These are phyloP conservation scores for Osmanthus fragrans DNA, from an alignment of 257 asterid species.

Conservation along the genomic window DNA sequence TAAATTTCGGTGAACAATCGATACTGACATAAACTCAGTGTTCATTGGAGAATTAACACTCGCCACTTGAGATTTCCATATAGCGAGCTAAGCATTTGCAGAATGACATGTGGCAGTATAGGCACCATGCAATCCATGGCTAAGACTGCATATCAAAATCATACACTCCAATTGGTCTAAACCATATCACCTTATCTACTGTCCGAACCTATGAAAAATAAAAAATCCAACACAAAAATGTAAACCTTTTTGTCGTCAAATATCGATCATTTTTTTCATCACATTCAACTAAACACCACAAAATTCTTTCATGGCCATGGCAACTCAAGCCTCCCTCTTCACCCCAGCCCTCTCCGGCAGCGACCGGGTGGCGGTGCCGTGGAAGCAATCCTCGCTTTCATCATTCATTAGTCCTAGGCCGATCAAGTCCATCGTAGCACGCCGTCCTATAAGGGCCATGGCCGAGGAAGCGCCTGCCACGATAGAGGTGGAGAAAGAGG, in stretches of 20 bases:
- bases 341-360: constrained; percentile 52
- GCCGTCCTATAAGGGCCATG: constrained; percentile 67
- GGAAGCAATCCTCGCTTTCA: constrained; percentile 52
- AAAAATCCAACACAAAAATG: background rate
- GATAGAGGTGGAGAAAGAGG: constrained; percentile 28
- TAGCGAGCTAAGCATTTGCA: no score
- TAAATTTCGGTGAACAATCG: no score
- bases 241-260: background rate
- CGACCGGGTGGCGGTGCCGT: constrained; percentile 49
- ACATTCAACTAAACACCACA: background rate
- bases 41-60: no score
- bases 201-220: background rate
- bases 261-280: background rate
- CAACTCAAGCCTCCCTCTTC: constrained; percentile 89
- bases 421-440: constrained; percentile 22
- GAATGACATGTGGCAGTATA: constrained; percentile 7
- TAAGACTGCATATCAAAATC: constrained; percentile 7
- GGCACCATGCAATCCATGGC: background rate
- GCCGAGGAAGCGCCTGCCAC: constrained; percentile 50
- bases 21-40: no score
- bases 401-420: constrained; percentile 52
- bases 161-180: constrained; percentile 10
- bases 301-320: constrained; percentile 59
- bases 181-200: background rate
- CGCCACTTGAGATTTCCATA: no score